Percentiles rank a stretch among this genome's conserved stretches.
phyloP scores from a whole-genome alignment of 208 protist genomes.

The Trypanosoma melophagium region DNA sequence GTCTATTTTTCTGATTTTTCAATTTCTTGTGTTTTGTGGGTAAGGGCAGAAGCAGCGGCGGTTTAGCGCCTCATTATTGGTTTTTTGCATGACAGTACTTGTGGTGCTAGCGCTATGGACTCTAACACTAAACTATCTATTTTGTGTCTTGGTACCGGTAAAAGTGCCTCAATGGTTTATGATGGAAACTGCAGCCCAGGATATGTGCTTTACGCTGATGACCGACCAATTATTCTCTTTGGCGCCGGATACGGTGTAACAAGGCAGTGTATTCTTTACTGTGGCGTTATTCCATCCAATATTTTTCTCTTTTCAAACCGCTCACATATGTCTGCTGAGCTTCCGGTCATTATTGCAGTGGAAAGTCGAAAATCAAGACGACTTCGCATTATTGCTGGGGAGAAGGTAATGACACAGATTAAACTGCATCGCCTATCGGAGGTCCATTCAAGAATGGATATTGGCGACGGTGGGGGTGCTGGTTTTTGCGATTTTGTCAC shows the following conservation, averaged over 20 bases:
- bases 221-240: conserved; percentile 28
- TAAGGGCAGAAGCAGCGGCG: no score
- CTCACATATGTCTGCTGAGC: conserved; percentile 35
- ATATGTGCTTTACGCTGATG: conserved; percentile 30
- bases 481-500: conserved; percentile 25
- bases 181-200: conserved; percentile 28
- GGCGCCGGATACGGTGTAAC: conserved; percentile 37
- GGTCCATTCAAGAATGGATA: conserved; percentile 19
- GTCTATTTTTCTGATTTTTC: no score
- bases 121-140: conserved; percentile 14
- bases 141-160: conserved; percentile 35
- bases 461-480: neutral
- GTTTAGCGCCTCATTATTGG: no score
- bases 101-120: neutral
- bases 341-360: conserved; percentile 33
- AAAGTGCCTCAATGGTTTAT: conserved; percentile 32
- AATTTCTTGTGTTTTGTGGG: no score
- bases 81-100: no score
- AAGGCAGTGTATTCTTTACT: conserved; percentile 35
- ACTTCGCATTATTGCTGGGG: conserved; percentile 18
- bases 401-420: conserved; percentile 24
- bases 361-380: conserved; percentile 22
- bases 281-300: conserved; percentile 29
- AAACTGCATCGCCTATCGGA: conserved; percentile 26
- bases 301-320: conserved; percentile 35